phyloP scores from a whole-genome alignment of 192 early-diverging fungal species.

The Coemansia sp. region DNA sequence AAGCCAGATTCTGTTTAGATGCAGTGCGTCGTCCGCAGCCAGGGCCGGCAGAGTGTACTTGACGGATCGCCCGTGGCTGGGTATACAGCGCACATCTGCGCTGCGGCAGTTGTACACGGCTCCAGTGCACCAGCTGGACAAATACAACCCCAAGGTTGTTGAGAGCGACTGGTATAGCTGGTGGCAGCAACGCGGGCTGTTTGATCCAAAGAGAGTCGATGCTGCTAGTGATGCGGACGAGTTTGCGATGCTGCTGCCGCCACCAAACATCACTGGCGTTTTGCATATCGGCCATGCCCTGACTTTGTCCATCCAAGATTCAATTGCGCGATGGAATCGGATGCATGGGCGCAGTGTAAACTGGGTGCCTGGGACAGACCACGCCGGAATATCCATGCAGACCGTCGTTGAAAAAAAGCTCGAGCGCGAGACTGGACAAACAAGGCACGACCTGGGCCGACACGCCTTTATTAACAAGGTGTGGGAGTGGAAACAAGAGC shows the following conservation, averaged over 20 bases:
- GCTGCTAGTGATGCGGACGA: slow-evolving; percentile 24
- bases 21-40: not conserved
- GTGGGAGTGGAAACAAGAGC: slow-evolving; percentile 82
- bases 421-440: slow-evolving; percentile 42
- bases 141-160: slow-evolving; percentile 55
- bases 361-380: slow-evolving; percentile 95
- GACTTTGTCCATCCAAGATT: slow-evolving; percentile 84
- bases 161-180: slow-evolving; percentile 95
- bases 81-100: not conserved
- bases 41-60: not conserved
- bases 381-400: slow-evolving; percentile 97
- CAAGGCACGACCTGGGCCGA: slow-evolving; percentile 85
- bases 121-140: slow-evolving; percentile 42
- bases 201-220: slow-evolving; percentile 48
- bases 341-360: slow-evolving; percentile 89
- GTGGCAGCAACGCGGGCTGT: slow-evolving; percentile 80
- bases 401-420: slow-evolving; percentile 93
- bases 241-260: slow-evolving; percentile 90
- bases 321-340: slow-evolving; percentile 72
- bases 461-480: slow-evolving; percentile 79
- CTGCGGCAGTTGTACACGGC: slow-evolving; percentile 18
- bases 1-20: not conserved
- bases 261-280: slow-evolving; percentile 96
- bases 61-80: not conserved
- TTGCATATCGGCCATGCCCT: slow-evolving; percentile 93